These are phyloP conservation scores for Aspergillus uvarum DNA, from an alignment of 2,329 filamentous ascomycete species.

Conservation along the genomic window DNA sequence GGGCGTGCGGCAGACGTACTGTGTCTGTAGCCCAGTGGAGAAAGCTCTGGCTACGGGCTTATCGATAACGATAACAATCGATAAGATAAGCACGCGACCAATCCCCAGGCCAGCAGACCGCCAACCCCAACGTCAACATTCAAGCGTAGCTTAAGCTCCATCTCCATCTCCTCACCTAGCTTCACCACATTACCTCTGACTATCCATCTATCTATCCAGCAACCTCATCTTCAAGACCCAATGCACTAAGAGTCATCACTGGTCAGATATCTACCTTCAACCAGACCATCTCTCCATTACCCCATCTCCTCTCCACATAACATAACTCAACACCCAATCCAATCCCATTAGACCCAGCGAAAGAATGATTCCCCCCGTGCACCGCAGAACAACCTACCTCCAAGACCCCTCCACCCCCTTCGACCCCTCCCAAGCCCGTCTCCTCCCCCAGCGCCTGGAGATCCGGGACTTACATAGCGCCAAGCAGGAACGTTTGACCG, in stretches of 20 bases:
- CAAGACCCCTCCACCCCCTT: conserved; percentile 64
- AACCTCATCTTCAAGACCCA: neutral
- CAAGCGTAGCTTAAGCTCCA: neutral
- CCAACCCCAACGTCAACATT: neutral
- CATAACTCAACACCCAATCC: too few species aligned
- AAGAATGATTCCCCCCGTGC: conserved; percentile 28
- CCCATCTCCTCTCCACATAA: too few species aligned
- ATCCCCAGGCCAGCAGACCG: neutral
- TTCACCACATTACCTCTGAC: neutral
- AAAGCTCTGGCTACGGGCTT: neutral
- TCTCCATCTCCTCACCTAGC: neutral
- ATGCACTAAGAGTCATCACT: neutral
- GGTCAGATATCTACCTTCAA: too few species aligned
- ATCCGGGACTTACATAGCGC: conserved; percentile 64
- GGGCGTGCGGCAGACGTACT: too few species aligned
- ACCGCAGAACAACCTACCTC: conserved; percentile 67
- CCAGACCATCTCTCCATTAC: too few species aligned
- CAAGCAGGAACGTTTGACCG: conserved; percentile 76
- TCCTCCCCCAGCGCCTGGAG: conserved; percentile 55
- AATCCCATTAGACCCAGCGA: too few species aligned
- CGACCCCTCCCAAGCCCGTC: conserved; percentile 61
- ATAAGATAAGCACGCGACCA: neutral
- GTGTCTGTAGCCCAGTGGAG: too few species aligned
- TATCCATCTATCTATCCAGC: too few species aligned
- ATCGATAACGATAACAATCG: neutral